A percentile compares a stretch with the other conserved stretches of the same genome.
Evolutionary conservation across 2,329 filamentous ascomycete species (phyloP).

Genomic region (Trichoderma lentiforme): DNA sequence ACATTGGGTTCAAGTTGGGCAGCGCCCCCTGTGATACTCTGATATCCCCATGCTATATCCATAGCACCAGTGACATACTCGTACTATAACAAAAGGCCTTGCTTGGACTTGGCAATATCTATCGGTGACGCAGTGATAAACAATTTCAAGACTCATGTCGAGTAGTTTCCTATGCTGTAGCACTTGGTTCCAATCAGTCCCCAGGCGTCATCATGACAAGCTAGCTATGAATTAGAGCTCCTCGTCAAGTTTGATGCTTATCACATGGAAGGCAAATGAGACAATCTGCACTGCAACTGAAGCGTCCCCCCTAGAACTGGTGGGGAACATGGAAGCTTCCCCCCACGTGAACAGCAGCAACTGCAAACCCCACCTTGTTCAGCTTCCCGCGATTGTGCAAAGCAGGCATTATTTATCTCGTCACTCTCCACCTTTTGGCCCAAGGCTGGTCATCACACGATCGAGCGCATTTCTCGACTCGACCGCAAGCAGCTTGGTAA

Average conservation of each 20-base stretch:
- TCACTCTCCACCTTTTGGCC: conserved; percentile 8
- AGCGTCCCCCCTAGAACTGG: neutral
- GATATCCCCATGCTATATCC: neutral
- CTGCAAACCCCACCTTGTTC: conserved; percentile 7
- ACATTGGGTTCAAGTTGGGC: neutral
- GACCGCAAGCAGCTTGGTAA: neutral
- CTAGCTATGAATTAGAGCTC: neutral
- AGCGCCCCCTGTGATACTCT: neutral
- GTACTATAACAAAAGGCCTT: neutral
- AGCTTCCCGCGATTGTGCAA: conserved; percentile 10
- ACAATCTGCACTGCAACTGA: neutral
- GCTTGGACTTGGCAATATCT: neutral
- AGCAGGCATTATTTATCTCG: neutral
- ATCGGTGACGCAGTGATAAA: neutral
- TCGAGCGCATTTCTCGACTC: conserved; percentile 4
- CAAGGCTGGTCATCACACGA: conserved; percentile 16
- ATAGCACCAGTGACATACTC: neutral
- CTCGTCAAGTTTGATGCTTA: neutral
- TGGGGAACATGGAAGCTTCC: conserved; percentile 2
- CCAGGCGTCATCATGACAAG: neutral
- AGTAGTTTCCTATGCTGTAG: neutral
- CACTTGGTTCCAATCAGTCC: neutral
- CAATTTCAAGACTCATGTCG: neutral
- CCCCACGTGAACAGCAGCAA: conserved; percentile 14
- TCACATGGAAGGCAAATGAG: neutral